phyloP scores from a whole-genome alignment of 164 flowering plant genomes.

The Chimonanthus salicifolius region DNA sequence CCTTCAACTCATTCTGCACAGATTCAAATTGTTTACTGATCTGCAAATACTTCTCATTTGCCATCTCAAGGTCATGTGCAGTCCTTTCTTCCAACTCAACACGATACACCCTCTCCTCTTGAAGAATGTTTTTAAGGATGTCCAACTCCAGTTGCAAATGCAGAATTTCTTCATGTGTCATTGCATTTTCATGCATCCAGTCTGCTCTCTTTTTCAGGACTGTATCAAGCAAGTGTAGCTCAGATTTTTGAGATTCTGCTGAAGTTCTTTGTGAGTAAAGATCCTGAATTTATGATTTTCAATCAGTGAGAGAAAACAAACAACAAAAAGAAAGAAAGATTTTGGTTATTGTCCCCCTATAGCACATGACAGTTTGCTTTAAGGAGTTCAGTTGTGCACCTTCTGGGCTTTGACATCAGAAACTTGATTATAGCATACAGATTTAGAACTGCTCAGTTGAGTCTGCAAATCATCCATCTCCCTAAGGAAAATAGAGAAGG shows the following conservation, averaged over 20 bases:
- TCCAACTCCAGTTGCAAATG: slow-evolving; percentile 83
- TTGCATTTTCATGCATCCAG: slow-evolving; percentile 16
- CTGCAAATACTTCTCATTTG: slow-evolving; percentile 27
- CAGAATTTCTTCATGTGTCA: slow-evolving; percentile 47
- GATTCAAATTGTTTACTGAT: slow-evolving; percentile 38
- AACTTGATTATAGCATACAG: slow-evolving; percentile 21
- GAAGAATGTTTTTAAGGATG: slow-evolving; percentile 61
- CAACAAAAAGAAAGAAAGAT: not conserved
- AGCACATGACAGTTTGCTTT: no score
- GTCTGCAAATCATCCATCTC: slow-evolving; percentile 51
- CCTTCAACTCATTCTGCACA: slow-evolving; percentile 38
- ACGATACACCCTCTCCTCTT: slow-evolving; percentile 28
- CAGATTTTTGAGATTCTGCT: slow-evolving; percentile 19
- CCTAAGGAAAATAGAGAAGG: slow-evolving; percentile 35
- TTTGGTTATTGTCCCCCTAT: no score
- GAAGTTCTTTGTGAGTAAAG: not conserved
- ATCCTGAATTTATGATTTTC: slow-evolving; percentile 30
- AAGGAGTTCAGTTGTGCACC: slow-evolving; percentile 21
- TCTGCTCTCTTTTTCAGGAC: slow-evolving; percentile 21
- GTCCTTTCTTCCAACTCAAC: slow-evolving; percentile 20
- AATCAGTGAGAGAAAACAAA: slow-evolving; percentile 2
- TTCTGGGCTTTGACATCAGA: slow-evolving; percentile 14
- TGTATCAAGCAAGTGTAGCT: slow-evolving; percentile 17
- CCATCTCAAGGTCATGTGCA: slow-evolving; percentile 26
- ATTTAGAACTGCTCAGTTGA: slow-evolving; percentile 27